Evolutionary conservation across 2,329 filamentous ascomycete genomes (phyloP), one percentile per base, ranked within the genome.

Genomic region (Phyllosticta citriasiana): DNA sequence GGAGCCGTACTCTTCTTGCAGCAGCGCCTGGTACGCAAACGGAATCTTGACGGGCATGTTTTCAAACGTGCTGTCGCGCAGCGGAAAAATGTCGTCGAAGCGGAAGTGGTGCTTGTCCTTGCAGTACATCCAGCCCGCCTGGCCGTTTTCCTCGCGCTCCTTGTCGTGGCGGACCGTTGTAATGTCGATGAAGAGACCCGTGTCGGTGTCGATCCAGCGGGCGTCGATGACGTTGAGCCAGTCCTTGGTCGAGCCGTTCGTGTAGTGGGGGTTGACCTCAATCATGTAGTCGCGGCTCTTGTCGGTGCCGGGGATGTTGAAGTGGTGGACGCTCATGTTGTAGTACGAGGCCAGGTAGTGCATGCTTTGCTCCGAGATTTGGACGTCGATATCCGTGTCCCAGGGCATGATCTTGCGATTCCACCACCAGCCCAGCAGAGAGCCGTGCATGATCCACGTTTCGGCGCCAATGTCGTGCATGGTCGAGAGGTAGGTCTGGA

Each of bases 361-460:
- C 58, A 85, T 82, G 0, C 80, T 80, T 12, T 71, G 67, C 67
- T 84, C 80, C 5, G 80, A 79, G 16, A 86, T 77, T 68, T 84
- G 80, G 12, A 85, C 80, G 64, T 86, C 83, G 56, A 85, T 68
- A 65, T 86, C 83, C 12, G 78, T 80, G 67, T 86, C 83, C 83
- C 83, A 85, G 2, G 83, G 83, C 71, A 86, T 78, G 66, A 84
- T 79, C 67, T 79, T 78, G 59, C 79, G 76, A 65, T 84, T 84
- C 83, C 83, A 86, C 78, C 80, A 85, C 83, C 83, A 85, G 40
- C 82, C 81, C 16, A 85, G 72, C 51, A 86, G 71, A 5, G 80
- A 81, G 12, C 83, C 83, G 65, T 86, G 83, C 80, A 85, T 84
- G 61, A 86, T 79, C 83, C 83, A 86, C 8, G 83, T 85, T 65